A percentile compares a stretch with the other conserved stretches of the same genome.
Conservation (phyloP, 495 filamentous ascomycete species). For the Tuber brumale region DNA sequence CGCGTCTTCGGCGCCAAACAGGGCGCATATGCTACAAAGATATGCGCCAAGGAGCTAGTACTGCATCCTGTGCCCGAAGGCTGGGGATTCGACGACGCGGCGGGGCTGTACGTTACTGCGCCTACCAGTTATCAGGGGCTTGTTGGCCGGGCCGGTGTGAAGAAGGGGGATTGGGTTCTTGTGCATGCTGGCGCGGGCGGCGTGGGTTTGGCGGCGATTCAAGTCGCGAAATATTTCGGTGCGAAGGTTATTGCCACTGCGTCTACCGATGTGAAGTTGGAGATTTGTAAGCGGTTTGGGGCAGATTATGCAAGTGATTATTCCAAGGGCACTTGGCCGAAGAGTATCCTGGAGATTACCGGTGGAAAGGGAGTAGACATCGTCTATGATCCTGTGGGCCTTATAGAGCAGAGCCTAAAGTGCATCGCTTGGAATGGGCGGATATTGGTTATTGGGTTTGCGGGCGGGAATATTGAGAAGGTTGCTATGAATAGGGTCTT, state of each 20-base stretch:
- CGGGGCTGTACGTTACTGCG: conserved; percentile 83
- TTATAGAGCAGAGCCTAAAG: conserved; percentile 76
- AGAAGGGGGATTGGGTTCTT: conserved; percentile 76
- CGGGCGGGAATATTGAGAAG: conserved; percentile 82
- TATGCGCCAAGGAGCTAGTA: conserved; percentile 58
- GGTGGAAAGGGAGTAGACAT: conserved; percentile 73
- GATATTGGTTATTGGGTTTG: conserved; percentile 82
- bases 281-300: conserved; percentile 69
- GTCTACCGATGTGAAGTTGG: conserved; percentile 66
- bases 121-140: conserved; percentile 85
- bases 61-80: conserved; percentile 68
- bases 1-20: conserved; percentile 81
- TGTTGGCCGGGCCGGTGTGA: conserved; percentile 67
- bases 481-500: conserved; percentile 78
- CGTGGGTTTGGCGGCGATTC: conserved; percentile 84
- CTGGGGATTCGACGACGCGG: conserved; percentile 77
- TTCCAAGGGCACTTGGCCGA: conserved; percentile 62
- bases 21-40: conserved; percentile 75
- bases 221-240: conserved; percentile 85
- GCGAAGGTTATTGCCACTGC: conserved; percentile 88
- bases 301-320: conserved; percentile 83
- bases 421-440: conserved; percentile 88
- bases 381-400: conserved; percentile 81
- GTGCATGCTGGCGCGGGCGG: conserved; percentile 91
- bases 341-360: conserved; percentile 66